These are phyloP conservation scores for Turritis glabra DNA, from an alignment of 345 rosid species.

Conservation along the genomic window DNA sequence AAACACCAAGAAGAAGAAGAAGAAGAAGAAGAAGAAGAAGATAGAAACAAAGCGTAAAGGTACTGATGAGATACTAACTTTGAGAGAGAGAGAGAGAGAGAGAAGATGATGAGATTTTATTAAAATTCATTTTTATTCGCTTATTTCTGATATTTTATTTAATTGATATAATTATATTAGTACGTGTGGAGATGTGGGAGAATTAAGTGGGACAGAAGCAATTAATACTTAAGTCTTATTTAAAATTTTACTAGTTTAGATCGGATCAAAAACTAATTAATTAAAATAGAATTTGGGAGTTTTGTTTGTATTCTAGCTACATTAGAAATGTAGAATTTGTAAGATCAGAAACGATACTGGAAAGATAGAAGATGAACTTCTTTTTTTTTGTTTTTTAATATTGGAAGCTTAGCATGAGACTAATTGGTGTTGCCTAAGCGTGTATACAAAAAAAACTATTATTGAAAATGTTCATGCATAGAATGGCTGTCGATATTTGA, in stretches of 20 bases:
- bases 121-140: neutral
- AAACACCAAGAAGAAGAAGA: neutral
- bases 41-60: neutral
- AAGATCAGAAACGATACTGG: no score
- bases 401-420: no score
- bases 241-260: neutral
- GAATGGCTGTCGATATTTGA: no score
- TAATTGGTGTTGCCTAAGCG: no score
- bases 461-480: no score
- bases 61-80: constrained; percentile 17
- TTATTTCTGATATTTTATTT: neutral
- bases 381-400: no score
- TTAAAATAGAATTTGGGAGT: no score
- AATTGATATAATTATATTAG: neutral
- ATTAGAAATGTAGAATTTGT: no score
- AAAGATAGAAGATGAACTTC: no score
- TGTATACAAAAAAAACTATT: no score
- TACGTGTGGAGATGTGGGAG: constrained; percentile 39
- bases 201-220: constrained; percentile 12
- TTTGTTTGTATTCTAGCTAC: no score
- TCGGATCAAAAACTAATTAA: no score
- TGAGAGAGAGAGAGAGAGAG: constrained; percentile 8
- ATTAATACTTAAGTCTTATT: neutral
- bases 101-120: constrained; percentile 17
- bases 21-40: neutral